phyloP scores from a whole-genome alignment of 306 rosid genomes.

The Vigna mungo region DNA sequence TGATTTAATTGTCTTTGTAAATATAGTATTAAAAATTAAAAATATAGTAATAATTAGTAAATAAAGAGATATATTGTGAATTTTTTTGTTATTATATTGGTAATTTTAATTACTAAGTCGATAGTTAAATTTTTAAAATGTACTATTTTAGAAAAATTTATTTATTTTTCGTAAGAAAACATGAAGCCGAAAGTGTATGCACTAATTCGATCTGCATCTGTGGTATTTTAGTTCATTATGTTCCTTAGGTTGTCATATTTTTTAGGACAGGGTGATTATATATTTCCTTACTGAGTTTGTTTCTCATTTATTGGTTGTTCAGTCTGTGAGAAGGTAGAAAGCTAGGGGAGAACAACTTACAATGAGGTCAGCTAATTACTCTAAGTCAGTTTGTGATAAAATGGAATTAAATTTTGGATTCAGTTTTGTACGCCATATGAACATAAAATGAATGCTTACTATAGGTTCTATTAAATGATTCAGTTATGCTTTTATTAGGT shows the following conservation, averaged over 20 bases:
- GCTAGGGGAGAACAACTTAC: conserved; percentile 97
- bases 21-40: too few species aligned
- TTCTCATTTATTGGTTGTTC: conserved; percentile 46
- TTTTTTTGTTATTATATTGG: too few species aligned
- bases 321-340: conserved; percentile 99
- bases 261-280: background rate
- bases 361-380: conserved; percentile 76
- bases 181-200: too few species aligned
- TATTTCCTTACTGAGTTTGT: conserved; percentile 29
- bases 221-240: conserved; percentile 27
- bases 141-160: too few species aligned
- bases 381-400: conserved; percentile 30
- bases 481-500: too few species aligned
- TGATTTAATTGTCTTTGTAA: too few species aligned
- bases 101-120: too few species aligned
- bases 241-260: conserved; percentile 11
- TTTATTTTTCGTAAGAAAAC: too few species aligned
- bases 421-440: background rate
- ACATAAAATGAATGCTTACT: background rate
- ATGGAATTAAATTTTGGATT: conserved; percentile 28
- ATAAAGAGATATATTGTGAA: too few species aligned
- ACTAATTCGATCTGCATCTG: background rate
- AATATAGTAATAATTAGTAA: too few species aligned
- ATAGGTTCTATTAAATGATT: too few species aligned
- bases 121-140: too few species aligned